Base-by-base conservation (phyloP, 306 rosid species). In the Senna siamea region DNA sequence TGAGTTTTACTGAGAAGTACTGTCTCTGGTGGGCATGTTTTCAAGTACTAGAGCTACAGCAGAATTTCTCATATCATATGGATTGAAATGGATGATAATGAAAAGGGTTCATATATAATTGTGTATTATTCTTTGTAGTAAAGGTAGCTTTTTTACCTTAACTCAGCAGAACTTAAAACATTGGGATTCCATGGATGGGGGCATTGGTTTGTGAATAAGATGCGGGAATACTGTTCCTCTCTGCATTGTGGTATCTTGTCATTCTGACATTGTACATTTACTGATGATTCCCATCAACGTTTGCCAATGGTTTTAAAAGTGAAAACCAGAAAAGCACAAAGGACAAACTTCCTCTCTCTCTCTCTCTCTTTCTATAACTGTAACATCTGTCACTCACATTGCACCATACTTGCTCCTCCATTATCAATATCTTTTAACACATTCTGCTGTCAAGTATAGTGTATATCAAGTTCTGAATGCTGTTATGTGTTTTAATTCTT, bases 211-310 rank as follows among this genome's bases (percentile, higher is more conserved):
- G 40, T 28, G 87, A 60, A 26, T 11, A 73, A 69, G 76, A 78
- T 80, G 82, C 73, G 68, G 78, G 82, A 78, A 83, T 76, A 46
- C 50, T 79, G 71, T 79, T 79, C 79, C 75, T 13, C 32, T 30
- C 37, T 43, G 43, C 78, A 47, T 6, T 62, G 55, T 44, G 71
- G 82, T 74, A 80, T 73, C 78, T 50, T 48, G 53, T 73, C 78
- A 32, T 50, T 53, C 56, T 22, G 47, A 61, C 15, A 0, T 40
- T 58, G 8, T 74, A 5, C 80, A 37, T 73, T 78, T 65, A 0
- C 22, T 46, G 53, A 57, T 56, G 77, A 78, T 78, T 81, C 83
- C 77, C 4, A 13, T 74, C 73, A 77, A 78, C 62, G 65, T 64
- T 77, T 75, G 55, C 81, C 80, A 22, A 53, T 78, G 78, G 79